These are phyloP conservation scores for Fusarium equiseti DNA, from an alignment of 2,329 filamentous ascomycete genomes.

Conservation along the genomic window DNA sequence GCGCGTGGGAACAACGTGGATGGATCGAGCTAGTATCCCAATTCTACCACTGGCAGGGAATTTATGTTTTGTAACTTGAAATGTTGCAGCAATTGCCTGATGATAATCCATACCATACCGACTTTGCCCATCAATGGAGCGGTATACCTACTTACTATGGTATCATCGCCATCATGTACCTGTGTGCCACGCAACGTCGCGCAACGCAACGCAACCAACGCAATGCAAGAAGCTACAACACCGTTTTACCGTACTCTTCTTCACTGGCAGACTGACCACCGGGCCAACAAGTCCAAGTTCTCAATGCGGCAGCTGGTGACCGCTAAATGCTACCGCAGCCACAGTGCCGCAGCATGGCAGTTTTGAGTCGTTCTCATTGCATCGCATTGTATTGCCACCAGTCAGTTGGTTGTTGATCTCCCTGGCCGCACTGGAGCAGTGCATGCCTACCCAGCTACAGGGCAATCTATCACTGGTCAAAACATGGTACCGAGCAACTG, in stretches of 20 bases:
- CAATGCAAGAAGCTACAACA: slow-evolving; percentile 12
- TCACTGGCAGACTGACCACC: slow-evolving; percentile 10
- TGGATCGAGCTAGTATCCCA: neutral
- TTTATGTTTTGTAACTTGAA: slow-evolving; percentile 5
- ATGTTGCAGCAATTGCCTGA: slow-evolving; percentile 22
- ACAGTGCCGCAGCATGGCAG: slow-evolving; percentile 24
- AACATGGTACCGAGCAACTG: slow-evolving; percentile 34
- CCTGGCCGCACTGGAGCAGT: slow-evolving; percentile 15
- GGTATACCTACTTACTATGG: neutral
- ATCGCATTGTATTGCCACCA: slow-evolving; percentile 25
- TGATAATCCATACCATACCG: slow-evolving; percentile 19
- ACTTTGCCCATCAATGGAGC: slow-evolving; percentile 9
- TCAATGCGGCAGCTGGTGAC: slow-evolving; percentile 31
- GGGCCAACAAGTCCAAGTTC: slow-evolving; percentile 18
- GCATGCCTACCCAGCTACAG: neutral
- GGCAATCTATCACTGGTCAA: slow-evolving; percentile 2
- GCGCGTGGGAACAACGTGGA: slow-evolving; percentile 25
- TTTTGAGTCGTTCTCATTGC: slow-evolving; percentile 6
- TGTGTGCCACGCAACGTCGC: slow-evolving; percentile 18
- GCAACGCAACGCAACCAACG: neutral
- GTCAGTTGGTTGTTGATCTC: slow-evolving; percentile 5
- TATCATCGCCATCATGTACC: slow-evolving; percentile 8
- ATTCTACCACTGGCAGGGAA: slow-evolving; percentile 1
- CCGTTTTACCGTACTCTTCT: neutral
- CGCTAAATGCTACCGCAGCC: slow-evolving; percentile 14